Base-by-base conservation (phyloP, 208 protist genomes). In the Acanthamoeba castellanii region DNA sequence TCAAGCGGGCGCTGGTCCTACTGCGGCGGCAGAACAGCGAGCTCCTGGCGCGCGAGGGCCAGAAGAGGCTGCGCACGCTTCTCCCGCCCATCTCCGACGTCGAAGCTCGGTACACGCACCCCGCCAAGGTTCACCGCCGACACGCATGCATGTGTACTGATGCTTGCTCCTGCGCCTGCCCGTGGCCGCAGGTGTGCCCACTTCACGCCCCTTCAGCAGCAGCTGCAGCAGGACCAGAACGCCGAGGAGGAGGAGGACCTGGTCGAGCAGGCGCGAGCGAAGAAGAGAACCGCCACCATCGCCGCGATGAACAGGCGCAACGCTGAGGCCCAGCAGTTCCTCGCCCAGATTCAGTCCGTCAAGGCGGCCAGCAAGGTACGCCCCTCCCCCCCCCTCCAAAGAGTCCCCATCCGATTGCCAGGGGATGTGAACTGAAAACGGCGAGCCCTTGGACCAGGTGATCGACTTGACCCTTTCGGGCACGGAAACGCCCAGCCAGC, bases 1-100 rank as follows among this genome's bases (percentile, higher is more conserved):
- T 93, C 66, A 93, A 93, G 47, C 45, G 70, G 45, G 89, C 89
- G 20, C 66, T 93, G 18, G 50, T 64, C 34, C 66, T 93, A 14
- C 45, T 93, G 64, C 89, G 89, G 18, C n/a, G 89, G 45, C n/a
- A 74, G 45, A 93, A 93, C 64, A 93, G 66, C 64, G 47, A 81
- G 50, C 70, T 93, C 30, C 45, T 74, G 0, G 89, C 89, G 11
- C 42, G 47, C 61, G 89, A 93, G 25, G 89, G 66, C 27, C 89
- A 93, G 68, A 93, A 81, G 89, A 50, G 45, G 66, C 47, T 93
- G 27, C 89, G 55, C 42, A 34, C 42, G 18, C 42, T 93, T 37
- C 89, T 93, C 3, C 89, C 89, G 22, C 85, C 85, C 7, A 59
- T 68, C 82, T 34, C 82, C 14, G 50, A 57, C 25, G 57, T 37